Conservation (phyloP, 176 grass and related monocot species). For the Saccharum spontaneum region DNA sequence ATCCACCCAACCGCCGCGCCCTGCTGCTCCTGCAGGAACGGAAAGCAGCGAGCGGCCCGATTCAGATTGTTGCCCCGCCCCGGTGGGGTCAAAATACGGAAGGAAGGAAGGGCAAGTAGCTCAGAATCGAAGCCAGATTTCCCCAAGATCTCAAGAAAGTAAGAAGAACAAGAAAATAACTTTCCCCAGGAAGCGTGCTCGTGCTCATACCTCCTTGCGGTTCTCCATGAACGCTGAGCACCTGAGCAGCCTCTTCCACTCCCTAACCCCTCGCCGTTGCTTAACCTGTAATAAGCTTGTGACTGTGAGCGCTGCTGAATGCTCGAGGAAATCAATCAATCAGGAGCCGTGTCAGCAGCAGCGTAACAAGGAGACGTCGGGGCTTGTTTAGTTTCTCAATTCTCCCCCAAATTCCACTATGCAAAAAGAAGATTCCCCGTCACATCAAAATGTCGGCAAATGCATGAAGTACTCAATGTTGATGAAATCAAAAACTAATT, state of each 20-base stretch:
- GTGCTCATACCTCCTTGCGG: constrained; percentile 55
- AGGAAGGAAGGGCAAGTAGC: neutral
- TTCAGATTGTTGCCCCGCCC: neutral
- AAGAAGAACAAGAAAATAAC: neutral
- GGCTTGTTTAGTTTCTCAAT: too few relatives aligned
- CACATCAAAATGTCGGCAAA: too few relatives aligned
- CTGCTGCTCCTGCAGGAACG: constrained; percentile 6
- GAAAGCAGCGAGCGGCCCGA: neutral
- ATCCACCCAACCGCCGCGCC: constrained; percentile 45
- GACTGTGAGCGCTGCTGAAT: neutral
- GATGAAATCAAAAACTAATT: too few relatives aligned
- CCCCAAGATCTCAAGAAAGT: neutral
- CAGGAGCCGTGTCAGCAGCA: neutral
- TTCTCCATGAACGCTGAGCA: constrained; percentile 45
- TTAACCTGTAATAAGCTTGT: neutral
- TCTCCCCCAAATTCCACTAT: too few relatives aligned
- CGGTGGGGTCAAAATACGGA: neutral
- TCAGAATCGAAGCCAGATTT: neutral
- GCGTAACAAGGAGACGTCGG: neutral
- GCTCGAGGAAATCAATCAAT: too few relatives aligned
- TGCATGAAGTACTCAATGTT: too few relatives aligned
- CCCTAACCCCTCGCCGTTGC: neutral
- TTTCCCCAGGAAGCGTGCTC: neutral
- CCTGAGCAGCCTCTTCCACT: neutral
- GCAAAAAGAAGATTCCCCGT: too few relatives aligned